These are phyloP conservation scores for Rosellinia necatrix DNA, from an alignment of 2,329 filamentous ascomycete genomes.

Conservation along the genomic window DNA sequence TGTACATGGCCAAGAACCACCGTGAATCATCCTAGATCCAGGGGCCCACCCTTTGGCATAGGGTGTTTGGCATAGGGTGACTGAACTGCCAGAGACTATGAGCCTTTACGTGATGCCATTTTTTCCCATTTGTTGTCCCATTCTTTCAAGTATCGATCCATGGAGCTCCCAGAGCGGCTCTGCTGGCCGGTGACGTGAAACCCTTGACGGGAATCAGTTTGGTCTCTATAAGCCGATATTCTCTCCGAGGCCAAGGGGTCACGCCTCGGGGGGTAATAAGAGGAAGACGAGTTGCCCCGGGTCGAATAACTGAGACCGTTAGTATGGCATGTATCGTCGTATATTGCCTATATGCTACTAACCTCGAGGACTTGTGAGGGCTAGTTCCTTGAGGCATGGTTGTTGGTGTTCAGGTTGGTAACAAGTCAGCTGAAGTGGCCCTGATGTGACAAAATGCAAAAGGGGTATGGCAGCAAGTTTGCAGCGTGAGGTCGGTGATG, in stretches of 20 bases:
- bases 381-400: constrained; percentile 11
- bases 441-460: neutral
- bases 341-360: neutral
- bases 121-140: constrained; percentile 29
- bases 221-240: constrained; percentile 4
- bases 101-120: constrained; percentile 12
- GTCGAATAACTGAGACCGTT: constrained; percentile 7
- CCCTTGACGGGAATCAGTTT: constrained; percentile 15
- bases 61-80: neutral
- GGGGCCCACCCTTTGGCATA: neutral
- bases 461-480: neutral
- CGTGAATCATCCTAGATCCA: too few relatives aligned
- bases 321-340: constrained; percentile 3
- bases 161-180: constrained; percentile 21
- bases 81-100: constrained; percentile 2
- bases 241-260: constrained; percentile 10
- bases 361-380: neutral
- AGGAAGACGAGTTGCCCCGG: constrained; percentile 4
- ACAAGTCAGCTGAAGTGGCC: neutral
- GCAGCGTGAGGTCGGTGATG: neutral
- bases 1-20: constrained; percentile 19
- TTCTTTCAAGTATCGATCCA: constrained; percentile 18
- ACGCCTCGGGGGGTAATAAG: neutral
- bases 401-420: neutral
- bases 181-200: constrained; percentile 33